These are phyloP conservation scores for Fusarium sulawesiense DNA, from an alignment of 2,329 filamentous ascomycete genomes.

Conservation along the genomic window DNA sequence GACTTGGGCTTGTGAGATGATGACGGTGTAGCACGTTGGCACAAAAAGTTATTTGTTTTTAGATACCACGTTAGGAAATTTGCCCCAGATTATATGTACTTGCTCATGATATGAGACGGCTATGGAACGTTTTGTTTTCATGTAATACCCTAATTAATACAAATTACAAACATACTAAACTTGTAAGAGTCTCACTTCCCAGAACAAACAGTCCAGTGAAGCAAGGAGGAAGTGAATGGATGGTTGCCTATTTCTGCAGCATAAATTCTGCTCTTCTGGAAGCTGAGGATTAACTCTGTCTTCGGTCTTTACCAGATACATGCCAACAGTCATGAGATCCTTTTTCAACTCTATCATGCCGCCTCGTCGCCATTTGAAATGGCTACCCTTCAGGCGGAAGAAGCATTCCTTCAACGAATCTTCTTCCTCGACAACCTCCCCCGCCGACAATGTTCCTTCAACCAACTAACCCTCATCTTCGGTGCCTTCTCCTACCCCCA, in stretches of 20 bases:
- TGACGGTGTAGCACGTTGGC: conserved; percentile 15
- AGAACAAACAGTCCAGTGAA: neutral
- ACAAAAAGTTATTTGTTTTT: conserved; percentile 23
- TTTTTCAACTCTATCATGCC: neutral
- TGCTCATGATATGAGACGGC: conserved; percentile 12
- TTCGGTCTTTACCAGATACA: neutral
- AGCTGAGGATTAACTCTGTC: neutral
- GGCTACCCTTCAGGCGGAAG: neutral
- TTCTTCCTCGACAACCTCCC: neutral
- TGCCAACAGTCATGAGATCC: neutral
- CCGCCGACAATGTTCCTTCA: too few relatives aligned
- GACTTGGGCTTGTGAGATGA: conserved; percentile 16
- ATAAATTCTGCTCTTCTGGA: neutral
- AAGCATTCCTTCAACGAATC: neutral
- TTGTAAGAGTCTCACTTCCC: neutral
- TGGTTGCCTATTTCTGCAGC: neutral
- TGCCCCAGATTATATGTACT: conserved; percentile 10
- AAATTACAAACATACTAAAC: conserved; percentile 4
- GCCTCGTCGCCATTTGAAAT: neutral
- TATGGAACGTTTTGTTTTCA: conserved; percentile 14
- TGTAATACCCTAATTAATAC: conserved; percentile 31
- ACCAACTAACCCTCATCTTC: too few relatives aligned
- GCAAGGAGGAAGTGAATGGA: neutral
- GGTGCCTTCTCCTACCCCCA: too few relatives aligned
- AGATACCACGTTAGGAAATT: conserved; percentile 15